Evolutionary conservation across 345 rosid species (phyloP), one percentile per base, ranked within the genome.

Genomic region (Hibiscus mutabilis): DNA sequence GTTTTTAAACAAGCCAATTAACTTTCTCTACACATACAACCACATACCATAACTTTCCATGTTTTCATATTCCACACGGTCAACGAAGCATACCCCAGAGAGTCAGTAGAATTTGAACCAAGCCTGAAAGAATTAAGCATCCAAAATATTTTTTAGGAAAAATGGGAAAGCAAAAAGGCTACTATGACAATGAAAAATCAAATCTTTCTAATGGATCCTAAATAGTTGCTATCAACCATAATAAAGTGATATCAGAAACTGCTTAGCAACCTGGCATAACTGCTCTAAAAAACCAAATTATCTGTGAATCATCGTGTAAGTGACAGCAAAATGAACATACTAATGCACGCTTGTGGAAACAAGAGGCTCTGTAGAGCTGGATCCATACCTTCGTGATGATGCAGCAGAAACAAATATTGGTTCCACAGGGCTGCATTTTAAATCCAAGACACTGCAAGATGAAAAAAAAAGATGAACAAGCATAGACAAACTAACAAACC

Each of bases 1-100:
- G 73, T 63, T 53, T 72, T 63, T 66, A 63, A 53, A 46, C 16
- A 71, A 66, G 74, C 57, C 25, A 65, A 47, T 42, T 64, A 46
- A 18, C 71, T 68, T 57, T 71, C 51, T 55, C 60, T 66, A 56
- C 46, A 74, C 69, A 76, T 77, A 78, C 62, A 52, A 78, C 25
- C 61, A 47, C 88, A 74, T 86, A 89, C 93, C 89, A 89, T 81
- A 73, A 89, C 80, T 76, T 81, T 86, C 91, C 93, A 89, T 51
- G 87, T 85, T 77, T 84, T 89, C 93, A 89, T 89, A 84, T 86
- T 89, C 91, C 93, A 89, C 29, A 85, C 93, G 12, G 89, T 86
- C 53, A 89, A 62, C 51, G 93, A 89, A 63, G 91, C 93, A 78
- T 73, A 79, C 66, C 86, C 85, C 76, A 81, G 76, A 68, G 79